Evolutionary conservation across 441 rosid species (phyloP).

Genomic region (Daphne laureola): DNA sequence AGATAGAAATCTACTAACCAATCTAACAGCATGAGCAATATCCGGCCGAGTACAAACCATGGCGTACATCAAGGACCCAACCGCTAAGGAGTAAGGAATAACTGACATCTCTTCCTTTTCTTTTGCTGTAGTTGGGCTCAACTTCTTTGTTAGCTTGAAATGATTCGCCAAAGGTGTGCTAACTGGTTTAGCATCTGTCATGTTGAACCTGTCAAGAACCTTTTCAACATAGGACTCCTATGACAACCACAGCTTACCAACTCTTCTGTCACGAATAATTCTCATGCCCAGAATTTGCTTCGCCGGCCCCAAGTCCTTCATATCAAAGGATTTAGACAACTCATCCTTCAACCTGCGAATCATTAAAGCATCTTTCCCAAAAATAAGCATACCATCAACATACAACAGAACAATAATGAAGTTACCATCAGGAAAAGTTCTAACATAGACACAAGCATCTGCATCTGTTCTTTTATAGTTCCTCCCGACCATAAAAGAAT

Average conservation of each 20-base stretch:
- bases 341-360: neutral
- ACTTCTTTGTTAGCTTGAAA: no score
- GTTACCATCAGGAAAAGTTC: neutral
- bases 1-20: neutral
- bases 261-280: slow-evolving; percentile 4
- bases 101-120: neutral
- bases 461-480: neutral
- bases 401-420: neutral
- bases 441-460: neutral
- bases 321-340: neutral
- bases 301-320: neutral
- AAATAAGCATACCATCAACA: neutral
- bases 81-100: neutral
- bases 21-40: neutral
- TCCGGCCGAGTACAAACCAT: neutral
- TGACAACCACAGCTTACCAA: slow-evolving; percentile 3
- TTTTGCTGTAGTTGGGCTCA: neutral
- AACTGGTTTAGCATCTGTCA: neutral
- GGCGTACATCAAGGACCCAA: neutral
- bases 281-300: neutral
- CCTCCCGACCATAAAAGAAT: neutral
- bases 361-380: neutral
- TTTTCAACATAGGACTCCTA: neutral
- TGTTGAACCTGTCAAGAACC: neutral
- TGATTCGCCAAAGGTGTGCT: neutral